Evolutionary conservation across 2,329 filamentous ascomycete species (phyloP).

Genomic region (Fusarium brachygibbosum): DNA sequence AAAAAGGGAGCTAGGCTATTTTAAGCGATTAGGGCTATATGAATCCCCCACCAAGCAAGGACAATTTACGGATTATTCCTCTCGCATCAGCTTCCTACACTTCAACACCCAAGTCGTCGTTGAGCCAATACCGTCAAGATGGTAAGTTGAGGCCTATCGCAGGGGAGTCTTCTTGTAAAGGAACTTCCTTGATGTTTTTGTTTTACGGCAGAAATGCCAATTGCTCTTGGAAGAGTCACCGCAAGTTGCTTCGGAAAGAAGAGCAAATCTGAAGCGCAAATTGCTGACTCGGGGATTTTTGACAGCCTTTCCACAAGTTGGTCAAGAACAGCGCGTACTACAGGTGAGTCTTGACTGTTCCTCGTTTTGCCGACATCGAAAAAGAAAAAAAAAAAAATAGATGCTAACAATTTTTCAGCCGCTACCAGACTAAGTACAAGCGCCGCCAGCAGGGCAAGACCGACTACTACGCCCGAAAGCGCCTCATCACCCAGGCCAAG

Average conservation of each 20-base stretch:
- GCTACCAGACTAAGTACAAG: conserved; percentile 99
- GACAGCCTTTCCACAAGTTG: conserved; percentile 90
- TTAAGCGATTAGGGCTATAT: conserved; percentile 57
- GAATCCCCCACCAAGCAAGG: conserved; percentile 56
- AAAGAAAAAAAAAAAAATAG: too few species aligned
- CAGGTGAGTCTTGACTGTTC: conserved; percentile 74
- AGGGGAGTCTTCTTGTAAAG: conserved; percentile 33
- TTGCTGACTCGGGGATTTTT: conserved; percentile 92
- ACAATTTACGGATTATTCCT: conserved; percentile 49
- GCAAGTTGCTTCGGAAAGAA: conserved; percentile 97
- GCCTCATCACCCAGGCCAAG: conserved; percentile 99
- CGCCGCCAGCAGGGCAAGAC: conserved; percentile 97
- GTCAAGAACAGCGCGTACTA: conserved; percentile 99
- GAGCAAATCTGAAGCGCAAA: conserved; percentile 92
- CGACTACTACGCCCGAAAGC: conserved; percentile 99
- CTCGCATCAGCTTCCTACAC: conserved; percentile 53
- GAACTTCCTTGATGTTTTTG: conserved; percentile 46
- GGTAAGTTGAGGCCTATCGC: conserved; percentile 71
- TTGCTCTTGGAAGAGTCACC: conserved; percentile 75
- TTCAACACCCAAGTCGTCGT: conserved; percentile 57
- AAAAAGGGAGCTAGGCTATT: conserved; percentile 39
- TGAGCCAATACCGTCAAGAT: conserved; percentile 72
- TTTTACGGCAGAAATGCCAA: conserved; percentile 60
- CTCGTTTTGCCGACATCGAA: too few species aligned
- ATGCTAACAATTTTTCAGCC: conserved; percentile 69